Conservation (phyloP, 2,329 filamentous ascomycete species). For the Juglanconis oblonga region DNA sequence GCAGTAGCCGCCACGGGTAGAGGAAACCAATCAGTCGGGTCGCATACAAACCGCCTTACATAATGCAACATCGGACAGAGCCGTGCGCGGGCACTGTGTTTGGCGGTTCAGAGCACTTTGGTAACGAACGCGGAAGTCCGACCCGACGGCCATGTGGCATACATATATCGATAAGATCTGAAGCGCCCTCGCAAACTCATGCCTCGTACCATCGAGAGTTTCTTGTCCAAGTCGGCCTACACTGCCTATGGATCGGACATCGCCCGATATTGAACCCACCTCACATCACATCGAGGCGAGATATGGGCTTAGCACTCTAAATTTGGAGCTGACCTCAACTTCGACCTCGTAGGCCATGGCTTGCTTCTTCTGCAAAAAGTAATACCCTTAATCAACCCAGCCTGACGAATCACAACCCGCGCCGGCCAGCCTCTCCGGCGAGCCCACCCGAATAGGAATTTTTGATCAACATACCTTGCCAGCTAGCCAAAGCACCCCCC, state of each 20-base stretch:
- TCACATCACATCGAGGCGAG: not conserved
- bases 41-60: not conserved
- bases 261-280: no score
- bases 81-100: not conserved
- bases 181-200: not conserved
- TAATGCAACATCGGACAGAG: not conserved
- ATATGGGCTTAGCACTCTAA: not conserved
- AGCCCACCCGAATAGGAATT: not conserved
- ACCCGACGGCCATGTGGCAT: no score
- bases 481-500: not conserved
- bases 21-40: slow-evolving; percentile 4
- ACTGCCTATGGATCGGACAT: no score
- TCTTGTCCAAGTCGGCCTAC: not conserved
- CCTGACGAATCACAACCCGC: not conserved
- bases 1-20: slow-evolving; percentile 1
- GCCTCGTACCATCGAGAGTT: not conserved
- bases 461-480: slow-evolving; percentile 1
- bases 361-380: not conserved
- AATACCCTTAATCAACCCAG: not conserved
- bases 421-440: not conserved
- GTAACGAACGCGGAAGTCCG: not conserved
- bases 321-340: not conserved
- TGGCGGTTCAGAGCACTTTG: not conserved
- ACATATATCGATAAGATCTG: not conserved
- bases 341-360: no score